Percentiles rank a stretch among this genome's conserved stretches.
These are phyloP conservation scores for Hypoxylon trugodes DNA, from an alignment of 495 filamentous ascomycete species.

Conservation along the genomic window DNA sequence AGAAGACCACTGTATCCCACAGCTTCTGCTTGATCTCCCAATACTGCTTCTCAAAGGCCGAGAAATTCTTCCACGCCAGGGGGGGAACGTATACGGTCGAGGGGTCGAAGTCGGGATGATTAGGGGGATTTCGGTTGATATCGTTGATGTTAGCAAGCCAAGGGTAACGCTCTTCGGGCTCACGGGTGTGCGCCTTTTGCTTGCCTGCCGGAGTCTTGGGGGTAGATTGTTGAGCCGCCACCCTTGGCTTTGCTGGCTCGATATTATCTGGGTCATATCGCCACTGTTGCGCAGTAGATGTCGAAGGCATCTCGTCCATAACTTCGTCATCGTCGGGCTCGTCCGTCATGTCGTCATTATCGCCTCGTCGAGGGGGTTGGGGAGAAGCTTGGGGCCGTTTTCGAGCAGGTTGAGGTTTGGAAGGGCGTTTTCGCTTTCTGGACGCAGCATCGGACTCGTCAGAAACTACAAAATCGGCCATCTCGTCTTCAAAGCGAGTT, in stretches of 20 bases:
- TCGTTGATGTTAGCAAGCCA: constrained; percentile 91
- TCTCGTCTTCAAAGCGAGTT: constrained; percentile 59
- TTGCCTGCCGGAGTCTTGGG: constrained; percentile 66
- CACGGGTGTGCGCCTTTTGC: constrained; percentile 76
- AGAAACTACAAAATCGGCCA: constrained; percentile 88
- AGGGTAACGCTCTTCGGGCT: constrained; percentile 82
- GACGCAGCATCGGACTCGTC: constrained; percentile 78
- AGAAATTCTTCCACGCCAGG: constrained; percentile 77
- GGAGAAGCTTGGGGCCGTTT: constrained; percentile 65
- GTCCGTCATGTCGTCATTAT: constrained; percentile 28
- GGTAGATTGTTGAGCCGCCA: constrained; percentile 40
- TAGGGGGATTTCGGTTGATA: constrained; percentile 78
- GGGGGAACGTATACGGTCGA: constrained; percentile 88
- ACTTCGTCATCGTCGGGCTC: constrained; percentile 61
- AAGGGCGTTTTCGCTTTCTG: constrained; percentile 73
- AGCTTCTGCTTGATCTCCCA: constrained; percentile 99
- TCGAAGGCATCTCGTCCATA: constrained; percentile 60
- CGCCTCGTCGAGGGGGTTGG: constrained; percentile 45
- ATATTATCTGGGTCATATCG: constrained; percentile 81
- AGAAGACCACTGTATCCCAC: constrained; percentile 98
- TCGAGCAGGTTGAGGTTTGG: constrained; percentile 58
- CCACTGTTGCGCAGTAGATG: constrained; percentile 86
- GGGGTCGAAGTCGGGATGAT: constrained; percentile 93
- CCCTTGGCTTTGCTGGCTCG: constrained; percentile 64
- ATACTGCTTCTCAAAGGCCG: constrained; percentile 96